Base-by-base conservation (phyloP, 768 basidiomycete genomes). In the Pisolithus marmoratus region DNA sequence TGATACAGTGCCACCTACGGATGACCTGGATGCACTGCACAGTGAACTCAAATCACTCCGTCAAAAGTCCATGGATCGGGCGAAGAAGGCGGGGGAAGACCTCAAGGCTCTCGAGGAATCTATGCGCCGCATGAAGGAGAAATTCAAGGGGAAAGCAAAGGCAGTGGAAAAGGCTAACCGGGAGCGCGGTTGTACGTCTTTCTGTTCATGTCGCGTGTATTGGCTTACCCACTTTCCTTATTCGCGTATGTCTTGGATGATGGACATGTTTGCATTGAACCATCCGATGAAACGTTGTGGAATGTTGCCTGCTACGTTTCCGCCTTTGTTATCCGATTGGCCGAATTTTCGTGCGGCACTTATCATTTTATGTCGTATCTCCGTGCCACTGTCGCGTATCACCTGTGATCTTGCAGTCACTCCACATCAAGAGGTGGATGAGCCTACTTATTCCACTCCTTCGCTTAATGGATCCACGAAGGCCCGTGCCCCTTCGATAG, bases 71-170 rank as follows among this genome's bases (percentile, higher is more conserved):
- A 59, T 82, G 44, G 83, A 84, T 55, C 77, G 86, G 58, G 80
- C 76, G 38, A 82, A 78, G 74, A 90, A 88, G 72, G 90, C 88
- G 0, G 79, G 78, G 29, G 82, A 85, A 61, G 89, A 91, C 74
- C 70, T 88, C 58, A 79, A 76, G 63, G 76, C 80, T 49, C 82
- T 91, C 59, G 82, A 87, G 56, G 87, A 86, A 68, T 85, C 84
- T 46, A 83, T 87, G 79, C 79, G 81, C 49, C 78, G 80, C 54
- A 77, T 89, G 71, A 86, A 81, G 70, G 88, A 89, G 71, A 83
- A 80, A 66, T 85, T 82, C 67, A 79, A 74, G 70, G 85, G 85
- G 0, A 90, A 88, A 65, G 81, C 78, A 48, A 86, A 76, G 67
- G 78, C 75, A n/a, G 64, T 81, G 41, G 86, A 87, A 51, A 87